Evolutionary conservation across 176 grass and related monocot genomes (phyloP), one percentile per base, ranked within the genome.

Genomic region (Areca catechu): DNA sequence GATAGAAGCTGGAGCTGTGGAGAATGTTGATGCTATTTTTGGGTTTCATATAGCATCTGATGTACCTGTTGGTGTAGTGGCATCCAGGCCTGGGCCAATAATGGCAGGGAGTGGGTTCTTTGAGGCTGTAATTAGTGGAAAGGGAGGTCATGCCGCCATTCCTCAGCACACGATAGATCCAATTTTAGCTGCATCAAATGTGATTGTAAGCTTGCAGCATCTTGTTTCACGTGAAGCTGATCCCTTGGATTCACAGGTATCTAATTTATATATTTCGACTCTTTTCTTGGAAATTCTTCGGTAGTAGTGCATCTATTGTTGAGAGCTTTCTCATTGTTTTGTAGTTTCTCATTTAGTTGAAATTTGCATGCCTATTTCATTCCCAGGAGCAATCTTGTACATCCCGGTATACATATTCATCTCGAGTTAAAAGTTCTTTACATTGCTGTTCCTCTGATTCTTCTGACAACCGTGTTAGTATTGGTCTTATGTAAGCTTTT

Each of bases 101-200:
- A 84, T 90, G 92, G 92, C 92, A 57, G 92, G 83, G 54, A 87
- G 80, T 71, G 86, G 92, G 54, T 84, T 82, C 66, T 90, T 90
- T 68, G 92, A 96, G 71, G 92, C 86, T 19, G 72, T 90, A 78
- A 96, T 96, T 73, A 76, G 69, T 77, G 92, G 92, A 68, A 96
- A 90, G 64, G 92, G 86, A 69, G 92, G 92, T 47, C 92, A 90
- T 74, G 92, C 92, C 58, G 92, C 86, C 53, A 85, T 90, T 80
- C 92, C 92, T 60, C 92, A 96, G 58, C 92, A 96, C 70, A 84
- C 91, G 62, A 96, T 90, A 60, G 91, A 96, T 76, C 91, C 91
- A 2, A 96, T 96, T 61, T 68, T 96, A 37, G 91, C 91, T 74
- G 91, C 86, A 34, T 96, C 91, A 63, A 86, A 81, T 96, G 91